Percentiles rank a stretch among this genome's conserved stretches.
phyloP scores from a whole-genome alignment of 768 basidiomycete genomes.

The Phylloporus rhodoxanthus region DNA sequence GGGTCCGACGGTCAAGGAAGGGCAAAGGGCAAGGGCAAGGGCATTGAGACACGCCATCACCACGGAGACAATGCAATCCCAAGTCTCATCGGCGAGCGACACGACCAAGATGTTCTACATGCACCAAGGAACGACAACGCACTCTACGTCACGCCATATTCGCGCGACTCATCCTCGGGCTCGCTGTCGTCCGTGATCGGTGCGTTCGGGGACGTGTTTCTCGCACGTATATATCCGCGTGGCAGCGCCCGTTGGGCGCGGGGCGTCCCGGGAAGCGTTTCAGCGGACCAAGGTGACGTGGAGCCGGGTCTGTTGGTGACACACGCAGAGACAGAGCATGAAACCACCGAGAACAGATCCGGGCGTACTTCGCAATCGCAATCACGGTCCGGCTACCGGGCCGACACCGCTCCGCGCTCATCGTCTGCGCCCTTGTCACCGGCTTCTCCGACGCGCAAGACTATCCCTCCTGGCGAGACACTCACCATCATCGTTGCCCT shows the following conservation, averaged over 20 bases:
- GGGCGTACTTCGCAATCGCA: background rate
- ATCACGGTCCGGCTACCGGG: background rate
- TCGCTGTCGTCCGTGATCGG: conserved; percentile 20
- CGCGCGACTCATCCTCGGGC: conserved; percentile 11
- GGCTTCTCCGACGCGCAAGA: background rate
- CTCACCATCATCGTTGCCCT: conserved; percentile 80
- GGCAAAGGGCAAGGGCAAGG: conserved; percentile 8
- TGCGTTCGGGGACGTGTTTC: conserved; percentile 14
- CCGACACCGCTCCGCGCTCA: background rate
- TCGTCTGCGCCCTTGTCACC: background rate
- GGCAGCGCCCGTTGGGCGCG: background rate
- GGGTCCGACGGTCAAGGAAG: background rate
- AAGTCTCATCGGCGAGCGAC: background rate
- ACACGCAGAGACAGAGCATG: conserved; percentile 2
- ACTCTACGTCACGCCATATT: background rate
- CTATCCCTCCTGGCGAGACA: conserved; percentile 57
- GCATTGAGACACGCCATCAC: background rate
- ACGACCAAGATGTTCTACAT: background rate
- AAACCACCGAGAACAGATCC: background rate
- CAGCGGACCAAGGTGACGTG: background rate
- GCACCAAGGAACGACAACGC: background rate
- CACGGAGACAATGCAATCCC: background rate
- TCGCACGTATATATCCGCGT: conserved; percentile 5
- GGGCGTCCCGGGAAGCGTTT: background rate
- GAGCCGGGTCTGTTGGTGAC: conserved; percentile 8